Conservation (phyloP, 345 rosid genomes). For the Populus euphratica region DNA sequence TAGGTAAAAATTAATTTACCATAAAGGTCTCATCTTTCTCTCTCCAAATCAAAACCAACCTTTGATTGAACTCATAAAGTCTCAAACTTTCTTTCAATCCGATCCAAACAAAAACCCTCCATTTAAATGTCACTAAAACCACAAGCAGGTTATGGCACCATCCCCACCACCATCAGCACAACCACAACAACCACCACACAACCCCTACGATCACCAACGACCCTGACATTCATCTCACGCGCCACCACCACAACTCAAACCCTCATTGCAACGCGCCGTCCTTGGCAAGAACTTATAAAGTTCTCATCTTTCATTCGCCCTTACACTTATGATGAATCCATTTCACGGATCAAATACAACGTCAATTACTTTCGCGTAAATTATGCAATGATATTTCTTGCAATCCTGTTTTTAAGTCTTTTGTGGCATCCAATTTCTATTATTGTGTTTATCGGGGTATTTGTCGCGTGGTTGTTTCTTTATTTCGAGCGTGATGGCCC, state of each 20-base stretch:
- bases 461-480: conserved; percentile 68
- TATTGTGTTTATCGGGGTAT: conserved; percentile 57
- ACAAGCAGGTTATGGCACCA: conserved; percentile 39
- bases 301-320: conserved; percentile 56
- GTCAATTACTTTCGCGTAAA: conserved; percentile 65
- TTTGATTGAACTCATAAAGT: not conserved
- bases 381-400: conserved; percentile 55
- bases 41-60: not conserved
- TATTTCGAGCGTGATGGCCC: conserved; percentile 70
- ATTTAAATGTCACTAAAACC: conserved; percentile 21
- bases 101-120: not conserved
- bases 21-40: not conserved
- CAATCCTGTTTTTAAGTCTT: conserved; percentile 61
- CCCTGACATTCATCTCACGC: conserved; percentile 44
- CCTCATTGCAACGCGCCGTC: conserved; percentile 59
- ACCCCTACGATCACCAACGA: conserved; percentile 20
- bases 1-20: not conserved
- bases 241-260: conserved; percentile 45
- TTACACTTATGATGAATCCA: conserved; percentile 47
- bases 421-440: conserved; percentile 77
- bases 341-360: conserved; percentile 50
- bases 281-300: conserved; percentile 66
- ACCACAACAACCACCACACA: not conserved
- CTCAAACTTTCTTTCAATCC: not conserved
- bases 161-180: conserved; percentile 13